A percentile compares a stretch with the other conserved stretches of the same genome.
Evolutionary conservation across 352 stramenopile genomes (phyloP).

Genomic region (Phytophthora fragariae): DNA sequence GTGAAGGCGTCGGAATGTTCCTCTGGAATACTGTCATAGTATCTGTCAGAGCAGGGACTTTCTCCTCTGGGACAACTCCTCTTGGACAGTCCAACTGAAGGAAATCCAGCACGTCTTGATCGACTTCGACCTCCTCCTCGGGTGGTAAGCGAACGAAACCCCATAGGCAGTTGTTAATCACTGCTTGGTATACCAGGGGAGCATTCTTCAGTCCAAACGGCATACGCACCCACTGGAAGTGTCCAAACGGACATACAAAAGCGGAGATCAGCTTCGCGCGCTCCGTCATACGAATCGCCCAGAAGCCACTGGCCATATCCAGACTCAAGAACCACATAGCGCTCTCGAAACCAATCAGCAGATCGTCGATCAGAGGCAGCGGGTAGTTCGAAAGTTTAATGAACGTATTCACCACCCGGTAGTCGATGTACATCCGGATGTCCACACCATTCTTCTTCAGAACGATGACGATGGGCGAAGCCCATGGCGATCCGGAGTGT

Average conservation of each 20-base stretch:
- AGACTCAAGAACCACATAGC: constrained; percentile 36
- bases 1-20: not conserved
- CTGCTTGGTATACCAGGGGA: constrained; percentile 20
- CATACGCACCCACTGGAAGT: constrained; percentile 28
- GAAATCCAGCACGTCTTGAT: constrained; percentile 8
- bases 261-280: constrained; percentile 24
- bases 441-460: constrained; percentile 15
- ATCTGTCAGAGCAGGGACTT: not conserved
- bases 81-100: not conserved
- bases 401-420: constrained; percentile 21
- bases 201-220: constrained; percentile 35
- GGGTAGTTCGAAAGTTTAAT: constrained; percentile 29
- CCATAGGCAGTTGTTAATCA: constrained; percentile 28
- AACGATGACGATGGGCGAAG: constrained; percentile 1
- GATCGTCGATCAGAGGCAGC: constrained; percentile 31
- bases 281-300: constrained; percentile 25
- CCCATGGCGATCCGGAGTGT: not conserved
- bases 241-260: constrained; percentile 34
- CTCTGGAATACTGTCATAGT: not conserved
- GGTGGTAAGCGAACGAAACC: constrained; percentile 10
- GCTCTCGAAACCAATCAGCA: constrained; percentile 25
- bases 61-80: not conserved
- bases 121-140: not conserved
- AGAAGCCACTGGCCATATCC: constrained; percentile 27
- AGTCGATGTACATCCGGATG: constrained; percentile 34